Evolutionary conservation across 108 stramenopile genomes (phyloP).

Genomic region (Skeletonema tropicum): DNA sequence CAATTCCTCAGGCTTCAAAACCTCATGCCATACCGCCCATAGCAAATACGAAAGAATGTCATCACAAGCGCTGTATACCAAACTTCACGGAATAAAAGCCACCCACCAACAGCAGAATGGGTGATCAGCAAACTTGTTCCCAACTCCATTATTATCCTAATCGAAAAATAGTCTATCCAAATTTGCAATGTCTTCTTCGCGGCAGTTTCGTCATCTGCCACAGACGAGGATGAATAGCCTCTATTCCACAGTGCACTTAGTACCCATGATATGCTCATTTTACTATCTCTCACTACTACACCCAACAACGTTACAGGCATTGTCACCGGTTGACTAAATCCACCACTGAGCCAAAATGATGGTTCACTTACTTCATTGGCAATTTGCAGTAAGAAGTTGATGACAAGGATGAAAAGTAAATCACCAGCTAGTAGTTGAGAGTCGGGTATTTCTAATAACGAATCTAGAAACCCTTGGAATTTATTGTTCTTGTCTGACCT

Average conservation of each 20-base stretch:
- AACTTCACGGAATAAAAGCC: slow-evolving; percentile 27
- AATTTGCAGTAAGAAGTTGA: slow-evolving; percentile 45
- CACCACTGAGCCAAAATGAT: slow-evolving; percentile 59
- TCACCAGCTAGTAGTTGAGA: slow-evolving; percentile 32
- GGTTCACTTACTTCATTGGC: slow-evolving; percentile 44
- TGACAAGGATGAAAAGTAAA: slow-evolving; percentile 40
- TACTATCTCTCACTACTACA: slow-evolving; percentile 40
- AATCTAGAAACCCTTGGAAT: slow-evolving; percentile 3
- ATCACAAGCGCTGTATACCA: slow-evolving; percentile 48
- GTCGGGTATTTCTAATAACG: slow-evolving; percentile 43
- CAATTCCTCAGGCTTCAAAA: not conserved
- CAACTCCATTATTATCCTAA: slow-evolving; percentile 39
- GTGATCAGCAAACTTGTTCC: slow-evolving; percentile 23
- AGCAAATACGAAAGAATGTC: slow-evolving; percentile 33
- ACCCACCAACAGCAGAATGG: slow-evolving; percentile 21
- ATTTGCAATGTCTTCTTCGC: slow-evolving; percentile 23
- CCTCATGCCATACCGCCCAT: slow-evolving; percentile 12
- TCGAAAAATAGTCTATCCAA: slow-evolving; percentile 43
- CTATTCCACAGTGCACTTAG: slow-evolving; percentile 36
- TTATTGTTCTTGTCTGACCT: not conserved
- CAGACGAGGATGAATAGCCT: slow-evolving; percentile 36
- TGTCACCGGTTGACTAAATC: slow-evolving; percentile 66
- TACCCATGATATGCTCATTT: slow-evolving; percentile 49
- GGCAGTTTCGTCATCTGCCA: slow-evolving; percentile 26
- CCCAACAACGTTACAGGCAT: slow-evolving; percentile 38